Evolutionary conservation across 495 filamentous ascomycete species (phyloP).

Genomic region (Pseudotulostoma volvatum): DNA sequence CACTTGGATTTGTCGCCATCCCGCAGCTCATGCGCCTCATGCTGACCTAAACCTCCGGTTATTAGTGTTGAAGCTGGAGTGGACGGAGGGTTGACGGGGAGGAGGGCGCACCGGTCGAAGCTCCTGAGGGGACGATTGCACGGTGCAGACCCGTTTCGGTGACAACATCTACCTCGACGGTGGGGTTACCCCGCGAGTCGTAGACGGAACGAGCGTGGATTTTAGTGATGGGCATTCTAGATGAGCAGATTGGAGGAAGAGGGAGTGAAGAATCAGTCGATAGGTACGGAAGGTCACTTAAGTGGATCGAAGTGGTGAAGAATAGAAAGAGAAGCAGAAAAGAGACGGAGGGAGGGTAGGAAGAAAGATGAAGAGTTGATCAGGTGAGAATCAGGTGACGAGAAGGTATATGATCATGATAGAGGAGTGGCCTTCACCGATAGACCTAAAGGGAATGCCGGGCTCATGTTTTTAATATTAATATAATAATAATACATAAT

Average conservation of each 20-base stretch:
- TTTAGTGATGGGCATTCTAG: constrained; percentile 87
- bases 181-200: constrained; percentile 98
- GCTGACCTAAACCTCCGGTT: constrained; percentile 55
- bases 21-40: constrained; percentile 97
- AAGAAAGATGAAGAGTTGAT: constrained; percentile 8
- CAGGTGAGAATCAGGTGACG: constrained; percentile 25
- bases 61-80: not conserved
- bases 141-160: constrained; percentile 95
- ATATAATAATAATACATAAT: too few species aligned
- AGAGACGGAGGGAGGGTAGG: constrained; percentile 10
- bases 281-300: not conserved
- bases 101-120: constrained; percentile 67
- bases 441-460: too few species aligned
- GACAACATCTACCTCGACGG: constrained; percentile 89
- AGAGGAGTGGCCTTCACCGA: too few species aligned
- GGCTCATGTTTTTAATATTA: too few species aligned
- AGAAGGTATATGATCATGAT: too few species aligned
- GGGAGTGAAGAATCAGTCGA: constrained; percentile 3
- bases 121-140: constrained; percentile 95
- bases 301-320: not conserved
- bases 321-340: constrained; percentile 10
- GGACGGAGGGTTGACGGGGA: not conserved
- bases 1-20: constrained; percentile 97
- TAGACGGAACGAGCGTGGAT: constrained; percentile 98
- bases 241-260: constrained; percentile 9